Evolutionary conservation across 352 stramenopile species (phyloP).

Genomic region (Achlya hypogyna): DNA sequence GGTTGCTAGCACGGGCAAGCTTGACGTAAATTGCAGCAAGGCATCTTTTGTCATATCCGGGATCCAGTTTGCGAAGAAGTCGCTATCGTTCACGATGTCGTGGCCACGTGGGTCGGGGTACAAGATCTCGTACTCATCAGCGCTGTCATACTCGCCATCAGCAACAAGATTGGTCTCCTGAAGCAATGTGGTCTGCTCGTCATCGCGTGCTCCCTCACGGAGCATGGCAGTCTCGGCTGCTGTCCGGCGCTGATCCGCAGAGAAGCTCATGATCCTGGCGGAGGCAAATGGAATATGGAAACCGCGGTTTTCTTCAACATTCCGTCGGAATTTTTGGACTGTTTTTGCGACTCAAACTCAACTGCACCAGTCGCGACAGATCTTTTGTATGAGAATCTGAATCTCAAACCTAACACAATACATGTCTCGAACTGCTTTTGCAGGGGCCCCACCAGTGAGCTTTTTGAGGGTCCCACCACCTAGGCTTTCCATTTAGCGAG

Average conservation of each 20-base stretch:
- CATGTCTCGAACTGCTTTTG: too few species aligned
- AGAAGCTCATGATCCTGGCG: too few species aligned
- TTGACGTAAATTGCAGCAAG: conserved; percentile 50
- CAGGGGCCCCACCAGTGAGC: too few species aligned
- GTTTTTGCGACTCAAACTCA: neutral
- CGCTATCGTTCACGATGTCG: conserved; percentile 39
- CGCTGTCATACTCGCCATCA: conserved; percentile 12
- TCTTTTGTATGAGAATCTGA: too few species aligned
- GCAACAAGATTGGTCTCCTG: neutral
- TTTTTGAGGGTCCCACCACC: too few species aligned
- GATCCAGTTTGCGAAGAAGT: conserved; percentile 48
- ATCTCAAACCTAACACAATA: too few species aligned
- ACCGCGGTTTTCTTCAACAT: neutral
- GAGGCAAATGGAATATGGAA: neutral
- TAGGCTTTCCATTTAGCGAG: too few species aligned
- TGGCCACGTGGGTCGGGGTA: conserved; percentile 34
- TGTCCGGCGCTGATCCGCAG: neutral
- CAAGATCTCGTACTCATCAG: conserved; percentile 50
- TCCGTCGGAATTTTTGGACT: neutral
- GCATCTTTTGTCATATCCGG: conserved; percentile 42
- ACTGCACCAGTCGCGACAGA: too few species aligned
- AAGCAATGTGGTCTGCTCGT: too few species aligned
- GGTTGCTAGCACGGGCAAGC: conserved; percentile 42
- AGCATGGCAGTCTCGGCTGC: neutral
- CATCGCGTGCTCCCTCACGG: too few species aligned